These are phyloP conservation scores for Zasmidium citrigriseum DNA, from an alignment of 2,329 filamentous ascomycete species.

Conservation along the genomic window DNA sequence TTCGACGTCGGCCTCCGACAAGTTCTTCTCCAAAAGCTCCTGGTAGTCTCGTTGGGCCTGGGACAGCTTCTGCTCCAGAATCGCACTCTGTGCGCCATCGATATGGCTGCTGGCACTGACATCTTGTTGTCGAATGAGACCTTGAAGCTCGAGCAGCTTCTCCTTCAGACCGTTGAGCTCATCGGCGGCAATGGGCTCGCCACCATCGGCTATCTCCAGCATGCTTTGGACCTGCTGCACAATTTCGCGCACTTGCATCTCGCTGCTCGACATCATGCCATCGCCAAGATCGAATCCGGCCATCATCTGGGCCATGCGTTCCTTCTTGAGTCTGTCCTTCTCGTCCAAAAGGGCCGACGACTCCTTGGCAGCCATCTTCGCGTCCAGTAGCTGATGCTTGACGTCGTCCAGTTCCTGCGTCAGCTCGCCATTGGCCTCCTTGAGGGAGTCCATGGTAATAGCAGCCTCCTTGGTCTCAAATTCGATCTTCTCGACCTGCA, in stretches of 20 bases:
- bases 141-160: conserved; percentile 84
- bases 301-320: conserved; percentile 99
- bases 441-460: conserved; percentile 96
- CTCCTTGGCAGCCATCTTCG: conserved; percentile 95
- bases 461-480: conserved; percentile 96
- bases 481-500: conserved; percentile 92
- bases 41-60: conserved; percentile 82
- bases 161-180: conserved; percentile 76
- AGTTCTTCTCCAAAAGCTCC: conserved; percentile 74
- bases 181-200: conserved; percentile 78
- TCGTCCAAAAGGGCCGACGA: conserved; percentile 86
- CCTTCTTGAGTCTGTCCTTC: conserved; percentile 97
- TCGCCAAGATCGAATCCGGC: conserved; percentile 93
- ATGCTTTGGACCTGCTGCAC: conserved; percentile 82
- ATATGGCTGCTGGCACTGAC: conserved; percentile 69
- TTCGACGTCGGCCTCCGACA: conserved; percentile 75
- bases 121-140: conserved; percentile 89
- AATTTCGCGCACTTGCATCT: conserved; percentile 77
- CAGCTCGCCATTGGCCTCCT: conserved; percentile 92
- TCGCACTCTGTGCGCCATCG: conserved; percentile 59
- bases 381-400: conserved; percentile 93
- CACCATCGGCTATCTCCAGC: conserved; percentile 72
- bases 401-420: conserved; percentile 90
- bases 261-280: conserved; percentile 91
- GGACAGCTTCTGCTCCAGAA: conserved; percentile 75